A percentile compares a stretch with the other conserved stretches of the same genome.
These are phyloP conservation scores for Fusarium hainanense DNA, from an alignment of 2,329 filamentous ascomycete species.

Conservation along the genomic window DNA sequence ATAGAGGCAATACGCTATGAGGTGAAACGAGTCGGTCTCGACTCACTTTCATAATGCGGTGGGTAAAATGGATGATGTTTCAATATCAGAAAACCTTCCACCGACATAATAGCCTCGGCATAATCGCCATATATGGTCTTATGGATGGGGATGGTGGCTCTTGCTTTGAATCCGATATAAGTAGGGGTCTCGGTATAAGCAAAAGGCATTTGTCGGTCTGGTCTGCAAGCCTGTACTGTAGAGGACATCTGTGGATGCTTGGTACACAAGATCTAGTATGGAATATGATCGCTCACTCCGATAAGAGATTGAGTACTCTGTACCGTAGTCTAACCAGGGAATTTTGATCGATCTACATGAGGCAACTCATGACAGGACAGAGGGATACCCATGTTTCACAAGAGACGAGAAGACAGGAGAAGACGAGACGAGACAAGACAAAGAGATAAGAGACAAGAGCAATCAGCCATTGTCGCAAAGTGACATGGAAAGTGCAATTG, in stretches of 20 bases:
- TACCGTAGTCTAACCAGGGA: not conserved
- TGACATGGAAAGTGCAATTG: constrained; percentile 2
- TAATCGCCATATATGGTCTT: not conserved
- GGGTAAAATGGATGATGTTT: constrained; percentile 20
- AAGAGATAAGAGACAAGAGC: not conserved
- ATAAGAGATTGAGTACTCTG: not conserved
- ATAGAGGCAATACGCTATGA: constrained; percentile 5
- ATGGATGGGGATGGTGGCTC: not conserved
- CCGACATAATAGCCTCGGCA: constrained; percentile 13
- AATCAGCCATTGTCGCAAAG: not conserved
- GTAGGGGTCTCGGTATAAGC: not conserved
- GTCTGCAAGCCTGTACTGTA: not conserved
- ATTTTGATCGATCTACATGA: not conserved
- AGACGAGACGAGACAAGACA: not conserved
- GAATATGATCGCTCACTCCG: constrained; percentile 6
- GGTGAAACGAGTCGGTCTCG: constrained; percentile 17
- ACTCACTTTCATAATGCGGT: constrained; percentile 2
- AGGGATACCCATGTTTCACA: not conserved
- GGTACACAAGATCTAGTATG: constrained; percentile 2
- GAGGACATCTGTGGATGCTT: not conserved
- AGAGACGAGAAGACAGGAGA: not conserved
- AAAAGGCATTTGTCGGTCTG: constrained; percentile 1
- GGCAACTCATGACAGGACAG: not conserved
- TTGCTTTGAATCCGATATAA: not conserved
- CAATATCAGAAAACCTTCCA: constrained; percentile 18